These are phyloP conservation scores for Phytophthora agathidicida DNA, from an alignment of 352 stramenopile species.

Conservation along the genomic window DNA sequence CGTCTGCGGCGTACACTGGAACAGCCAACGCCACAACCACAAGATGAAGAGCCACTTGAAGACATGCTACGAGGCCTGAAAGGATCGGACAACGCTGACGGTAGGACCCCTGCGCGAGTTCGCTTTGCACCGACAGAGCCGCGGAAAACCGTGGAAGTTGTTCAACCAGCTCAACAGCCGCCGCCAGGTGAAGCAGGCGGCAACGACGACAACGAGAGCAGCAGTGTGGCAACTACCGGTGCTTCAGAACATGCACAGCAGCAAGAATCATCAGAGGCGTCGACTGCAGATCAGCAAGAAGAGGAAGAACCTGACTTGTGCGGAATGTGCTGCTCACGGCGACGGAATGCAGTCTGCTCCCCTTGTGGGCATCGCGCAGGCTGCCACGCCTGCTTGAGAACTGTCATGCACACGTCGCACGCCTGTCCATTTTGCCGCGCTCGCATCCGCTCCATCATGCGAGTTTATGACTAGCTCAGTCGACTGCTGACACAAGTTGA, in stretches of 20 bases:
- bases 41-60: conserved; percentile 30
- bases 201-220: neutral
- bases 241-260: neutral
- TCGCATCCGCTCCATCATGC: conserved; percentile 47
- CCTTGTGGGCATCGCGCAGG: conserved; percentile 61
- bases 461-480: conserved; percentile 48
- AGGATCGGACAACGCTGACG: neutral
- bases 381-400: conserved; percentile 47
- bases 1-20: conserved; percentile 25
- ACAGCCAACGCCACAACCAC: neutral
- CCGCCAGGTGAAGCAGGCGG: conserved; percentile 8
- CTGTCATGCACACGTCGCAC: conserved; percentile 37
- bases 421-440: conserved; percentile 56
- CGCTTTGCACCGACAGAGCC: conserved; percentile 17
- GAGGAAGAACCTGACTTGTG: conserved; percentile 37
- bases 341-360: conserved; percentile 54
- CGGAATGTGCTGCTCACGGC: conserved; percentile 50
- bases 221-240: neutral
- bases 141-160: conserved; percentile 22
- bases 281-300: neutral
- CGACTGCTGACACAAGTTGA: neutral
- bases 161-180: conserved; percentile 11
- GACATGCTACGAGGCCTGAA: conserved; percentile 28
- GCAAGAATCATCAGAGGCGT: neutral
- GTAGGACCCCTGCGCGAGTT: neutral